Base-by-base conservation (phyloP, 1,284 basidiomycete genomes). In the Apiotrichum montevideense region DNA sequence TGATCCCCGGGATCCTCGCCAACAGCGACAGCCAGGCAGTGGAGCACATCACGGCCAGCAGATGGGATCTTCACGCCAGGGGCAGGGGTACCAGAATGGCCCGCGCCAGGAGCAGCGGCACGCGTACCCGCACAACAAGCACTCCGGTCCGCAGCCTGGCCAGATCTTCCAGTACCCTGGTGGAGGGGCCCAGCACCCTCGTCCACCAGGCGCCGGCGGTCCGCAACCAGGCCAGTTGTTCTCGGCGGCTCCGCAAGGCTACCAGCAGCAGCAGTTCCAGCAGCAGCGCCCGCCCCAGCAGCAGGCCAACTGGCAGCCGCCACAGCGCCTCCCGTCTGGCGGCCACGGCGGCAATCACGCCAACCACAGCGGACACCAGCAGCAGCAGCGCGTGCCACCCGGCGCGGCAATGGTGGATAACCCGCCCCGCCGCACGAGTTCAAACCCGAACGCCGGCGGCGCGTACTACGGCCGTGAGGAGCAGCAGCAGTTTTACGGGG, bases 131-230 rank as follows among this genome's bases (percentile, higher is more conserved):
- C 58, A 59, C n/a, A 8, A 6, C 33, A 48, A 48, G 46, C 46
- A 48, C 35, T 32, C n/a, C 3, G 66, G 68, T 11, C 66, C 74
- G n/a, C 74, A 76, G 59, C 74, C 75, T 2, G 75, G 74, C 8
- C 74, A 77, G 61, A 64, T 75, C 4, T 77, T 74, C 62, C 72
- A 73, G 42, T 71, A 74, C 58, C 72, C 72, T 1, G 64, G 64
- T n/a, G 34, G 35, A 8, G 46, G 35, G 8, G 35, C 33, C 15
- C 15, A 39, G 15, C 48, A 50, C 21, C 13, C 40, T 2, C 29
- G 40, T 11, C 48, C 41, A 37, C 34, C 51, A 33, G 44, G 37
- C n/a, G 39, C 48, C 4, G 51, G 51, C 2, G 61, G 59, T 7
- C 59, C 63, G 8, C 64, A 67, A 42, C 69, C 71, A 2, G 73